Conservation (phyloP, 768 basidiomycete genomes). For the Leucocoprinus leucothites region DNA sequence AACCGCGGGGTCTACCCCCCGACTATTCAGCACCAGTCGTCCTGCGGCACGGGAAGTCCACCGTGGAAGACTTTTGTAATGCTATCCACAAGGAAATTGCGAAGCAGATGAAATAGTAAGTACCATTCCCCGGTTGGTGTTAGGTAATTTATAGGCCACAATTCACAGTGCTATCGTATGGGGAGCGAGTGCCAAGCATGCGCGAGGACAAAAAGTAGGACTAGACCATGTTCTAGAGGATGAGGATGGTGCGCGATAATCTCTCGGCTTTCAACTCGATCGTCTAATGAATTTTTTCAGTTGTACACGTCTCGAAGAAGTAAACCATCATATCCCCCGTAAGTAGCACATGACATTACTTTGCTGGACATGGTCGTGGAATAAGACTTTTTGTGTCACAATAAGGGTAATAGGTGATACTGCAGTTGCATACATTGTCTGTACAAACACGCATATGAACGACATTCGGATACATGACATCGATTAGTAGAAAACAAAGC, state of each 20-base stretch:
- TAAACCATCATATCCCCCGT: constrained; percentile 16
- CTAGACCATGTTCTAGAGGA: constrained; percentile 83
- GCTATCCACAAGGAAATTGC: constrained; percentile 96
- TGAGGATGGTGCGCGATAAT: constrained; percentile 75
- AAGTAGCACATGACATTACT: background rate
- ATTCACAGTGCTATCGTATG: constrained; percentile 77
- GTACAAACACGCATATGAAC: too few relatives aligned
- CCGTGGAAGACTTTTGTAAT: constrained; percentile 89
- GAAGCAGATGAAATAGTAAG: constrained; percentile 96
- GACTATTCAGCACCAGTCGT: constrained; percentile 94
- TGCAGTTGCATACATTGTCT: too few relatives aligned
- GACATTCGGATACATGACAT: too few relatives aligned
- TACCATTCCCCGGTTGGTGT: constrained; percentile 7
- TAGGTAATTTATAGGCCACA: background rate
- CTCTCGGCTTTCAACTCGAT: constrained; percentile 39
- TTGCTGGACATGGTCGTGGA: too few relatives aligned
- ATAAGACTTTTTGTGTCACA: too few relatives aligned
- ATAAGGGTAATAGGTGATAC: too few relatives aligned
- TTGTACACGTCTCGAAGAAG: constrained; percentile 39
- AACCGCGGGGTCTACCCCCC: constrained; percentile 86
- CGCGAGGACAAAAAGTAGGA: constrained; percentile 94
- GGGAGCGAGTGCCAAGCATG: constrained; percentile 97
- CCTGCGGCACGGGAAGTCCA: constrained; percentile 57
- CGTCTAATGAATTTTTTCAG: constrained; percentile 2
- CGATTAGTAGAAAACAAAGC: too few relatives aligned